Percentiles rank a stretch among this genome's conserved stretches.
Evolutionary conservation across 306 rosid genomes (phyloP).

Genomic region (Gleditsia sinensis): DNA sequence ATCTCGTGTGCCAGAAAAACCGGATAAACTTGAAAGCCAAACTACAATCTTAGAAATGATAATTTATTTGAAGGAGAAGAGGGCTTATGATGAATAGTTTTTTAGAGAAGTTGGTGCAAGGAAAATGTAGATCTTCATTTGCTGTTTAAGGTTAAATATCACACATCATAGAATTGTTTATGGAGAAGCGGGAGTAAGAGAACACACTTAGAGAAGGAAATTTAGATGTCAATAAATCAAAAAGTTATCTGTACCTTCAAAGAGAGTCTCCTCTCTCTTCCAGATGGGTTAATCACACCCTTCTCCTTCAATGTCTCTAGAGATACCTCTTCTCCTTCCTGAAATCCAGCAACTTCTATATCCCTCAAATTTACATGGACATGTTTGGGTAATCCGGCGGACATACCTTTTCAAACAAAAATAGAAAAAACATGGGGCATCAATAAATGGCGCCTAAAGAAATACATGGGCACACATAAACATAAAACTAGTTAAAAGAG

Average conservation of each 20-base stretch:
- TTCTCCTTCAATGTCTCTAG: slow-evolving; percentile 71
- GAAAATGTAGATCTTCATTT: slow-evolving; percentile 10
- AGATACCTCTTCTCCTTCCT: slow-evolving; percentile 92
- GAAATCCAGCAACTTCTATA: slow-evolving; percentile 79
- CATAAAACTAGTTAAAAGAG: neutral
- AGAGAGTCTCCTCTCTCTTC: slow-evolving; percentile 88
- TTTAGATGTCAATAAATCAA: slow-evolving; percentile 10
- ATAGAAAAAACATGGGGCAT: slow-evolving; percentile 6
- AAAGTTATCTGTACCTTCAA: slow-evolving; percentile 66
- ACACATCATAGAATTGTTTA: neutral
- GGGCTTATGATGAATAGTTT: neutral
- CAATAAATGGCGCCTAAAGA: slow-evolving; percentile 12
- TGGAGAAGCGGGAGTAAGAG: slow-evolving; percentile 23
- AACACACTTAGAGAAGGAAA: neutral
- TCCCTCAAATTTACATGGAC: slow-evolving; percentile 86
- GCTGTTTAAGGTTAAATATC: slow-evolving; percentile 3
- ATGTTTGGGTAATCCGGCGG: slow-evolving; percentile 82
- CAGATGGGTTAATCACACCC: slow-evolving; percentile 90
- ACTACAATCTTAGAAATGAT: neutral
- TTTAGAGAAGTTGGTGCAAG: neutral
- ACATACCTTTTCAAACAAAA: slow-evolving; percentile 66
- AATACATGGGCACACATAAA: slow-evolving; percentile 1
- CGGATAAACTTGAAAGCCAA: neutral
- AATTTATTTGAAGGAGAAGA: slow-evolving; percentile 4
- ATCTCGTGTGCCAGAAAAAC: neutral